Evolutionary conservation across 2,329 filamentous ascomycete species (phyloP), one percentile per base, ranked within the genome.

Genomic region (Verticillium klebahnii): DNA sequence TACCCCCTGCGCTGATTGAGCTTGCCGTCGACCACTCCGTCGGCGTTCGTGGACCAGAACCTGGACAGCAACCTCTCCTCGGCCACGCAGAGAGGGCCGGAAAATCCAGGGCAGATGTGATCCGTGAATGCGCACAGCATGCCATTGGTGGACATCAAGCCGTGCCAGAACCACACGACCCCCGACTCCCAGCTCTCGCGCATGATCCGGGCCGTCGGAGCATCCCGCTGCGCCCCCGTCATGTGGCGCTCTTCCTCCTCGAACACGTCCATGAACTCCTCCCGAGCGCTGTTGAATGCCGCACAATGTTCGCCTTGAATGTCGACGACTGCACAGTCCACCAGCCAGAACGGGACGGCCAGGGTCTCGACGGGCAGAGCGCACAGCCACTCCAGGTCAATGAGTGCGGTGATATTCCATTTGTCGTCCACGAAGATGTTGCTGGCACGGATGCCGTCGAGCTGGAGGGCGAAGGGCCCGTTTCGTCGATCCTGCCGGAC

Each of bases 391-490:
- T 77, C 73, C 4, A 75, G 67, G 58, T 76, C 73, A 62, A 76
- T 69, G 12, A 76, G 57, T 56, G 59, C 64, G 36, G 65, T 71
- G 37, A 76, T 65, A 56, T 73, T 69, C 71, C 72, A 75, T 45
- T 74, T 58, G 15, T 69, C 58, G 60, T 77, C 73, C 5, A 76
- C 72, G 58, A 76, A 71, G 15, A 76, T 73, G 60, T 80, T 79
- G 61, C 74, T 74, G 56, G 69, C 66, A 55, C 77, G 75, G 23
- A 78, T 62, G 63, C 80, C 76, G 25, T 74, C 78, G 11, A 79
- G 69, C 1, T 58, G 63, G 57, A 69, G 67, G 14, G 73, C 57
- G 60, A 75, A 78, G 1, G 73, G 73, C 1, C 75, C 74, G 19
- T 70, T 56, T 5, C 71, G 66, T 14, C 65, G 60, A 14, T 67